Evolutionary conservation across 148 eudicot species (phyloP), one percentile per base, ranked within the genome.

Genomic region (Rheum nobile): DNA sequence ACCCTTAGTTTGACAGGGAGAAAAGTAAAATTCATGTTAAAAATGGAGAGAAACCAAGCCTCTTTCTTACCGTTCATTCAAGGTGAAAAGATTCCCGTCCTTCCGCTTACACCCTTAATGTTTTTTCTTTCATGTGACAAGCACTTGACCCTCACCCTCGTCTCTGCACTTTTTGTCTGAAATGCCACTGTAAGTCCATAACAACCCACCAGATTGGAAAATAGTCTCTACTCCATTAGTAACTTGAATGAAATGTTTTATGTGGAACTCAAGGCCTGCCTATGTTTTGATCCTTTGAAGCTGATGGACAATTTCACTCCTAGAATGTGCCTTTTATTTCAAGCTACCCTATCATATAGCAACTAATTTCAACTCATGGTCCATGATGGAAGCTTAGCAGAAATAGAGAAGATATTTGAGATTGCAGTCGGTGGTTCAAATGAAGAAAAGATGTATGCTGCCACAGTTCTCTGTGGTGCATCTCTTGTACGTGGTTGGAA

Each of bases 401-500:
- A 95, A 80, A 70, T 91, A 59, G 97, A 95, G 87, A 91, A 84
- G 80, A 79, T 95, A 74, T 91, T 87, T 75, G 92, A 90, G 80
- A 87, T 95, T 46, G 97, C 96, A 68, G 75, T 80, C 75, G 82
- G 80, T 59, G 96, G 99, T 78, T 82, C 96, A 38, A 88, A 90
- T 57, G 99, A 95, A 29, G 99, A 95, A 82, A 91, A 81, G 86
- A 83, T 90, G 61, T 77, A 78, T 47, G 97, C 97, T 75, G 97
- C 96, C 22, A 85, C 89, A 8, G 72, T 95, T 80, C 82, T 95
- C 19, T 95, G 99, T 80, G 99, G 99, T 70, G 90, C 99, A 31
- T 90, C 97, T 68, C 83, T 95, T 71, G 72, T 77, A 74, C 96
- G 99, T 82, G 99, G 99, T 77, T 95, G 99, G 99, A 95, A 87